phyloP scores from a whole-genome alignment of 2,329 filamentous ascomycete genomes.

The Huntiella abstrusa region DNA sequence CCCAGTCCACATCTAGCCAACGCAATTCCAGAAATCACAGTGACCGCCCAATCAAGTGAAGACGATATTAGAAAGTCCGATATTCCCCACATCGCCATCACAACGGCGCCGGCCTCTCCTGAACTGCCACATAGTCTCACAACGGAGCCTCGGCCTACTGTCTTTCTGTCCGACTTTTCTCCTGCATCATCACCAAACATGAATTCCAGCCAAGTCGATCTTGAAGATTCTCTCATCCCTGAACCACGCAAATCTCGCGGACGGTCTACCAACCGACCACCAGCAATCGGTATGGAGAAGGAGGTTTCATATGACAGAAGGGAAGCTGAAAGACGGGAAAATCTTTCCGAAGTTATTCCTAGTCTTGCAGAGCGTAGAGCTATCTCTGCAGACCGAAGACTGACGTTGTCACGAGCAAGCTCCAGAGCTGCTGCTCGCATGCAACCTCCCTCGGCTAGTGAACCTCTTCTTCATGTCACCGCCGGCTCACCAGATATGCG shows the following conservation, averaged over 20 bases:
- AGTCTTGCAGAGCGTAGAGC: constrained; percentile 51
- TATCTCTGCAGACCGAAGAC: constrained; percentile 41
- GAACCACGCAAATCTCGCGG: neutral
- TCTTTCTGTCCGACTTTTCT: constrained; percentile 3
- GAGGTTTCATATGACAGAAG: constrained; percentile 66
- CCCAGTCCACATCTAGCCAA: neutral
- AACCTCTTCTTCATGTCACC: constrained; percentile 22
- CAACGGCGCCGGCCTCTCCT: neutral
- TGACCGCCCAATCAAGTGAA: neutral
- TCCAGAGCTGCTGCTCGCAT: constrained; percentile 14
- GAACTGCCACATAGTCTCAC: neutral
- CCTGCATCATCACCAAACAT: neutral
- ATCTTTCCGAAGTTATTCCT: constrained; percentile 46
- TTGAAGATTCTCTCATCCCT: neutral
- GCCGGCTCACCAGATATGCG: neutral
- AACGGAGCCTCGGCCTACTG: neutral
- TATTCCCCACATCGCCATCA: constrained; percentile 1
- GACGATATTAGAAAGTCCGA: neutral
- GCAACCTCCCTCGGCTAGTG: constrained; percentile 25
- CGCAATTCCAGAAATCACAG: neutral
- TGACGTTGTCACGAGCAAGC: constrained; percentile 18
- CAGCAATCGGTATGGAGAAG: constrained; percentile 43
- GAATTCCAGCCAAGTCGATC: neutral
- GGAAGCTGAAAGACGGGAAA: constrained; percentile 59
- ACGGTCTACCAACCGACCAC: neutral